Evolutionary conservation across 208 protist species (phyloP).

Genomic region (Leishmania tropica): DNA sequence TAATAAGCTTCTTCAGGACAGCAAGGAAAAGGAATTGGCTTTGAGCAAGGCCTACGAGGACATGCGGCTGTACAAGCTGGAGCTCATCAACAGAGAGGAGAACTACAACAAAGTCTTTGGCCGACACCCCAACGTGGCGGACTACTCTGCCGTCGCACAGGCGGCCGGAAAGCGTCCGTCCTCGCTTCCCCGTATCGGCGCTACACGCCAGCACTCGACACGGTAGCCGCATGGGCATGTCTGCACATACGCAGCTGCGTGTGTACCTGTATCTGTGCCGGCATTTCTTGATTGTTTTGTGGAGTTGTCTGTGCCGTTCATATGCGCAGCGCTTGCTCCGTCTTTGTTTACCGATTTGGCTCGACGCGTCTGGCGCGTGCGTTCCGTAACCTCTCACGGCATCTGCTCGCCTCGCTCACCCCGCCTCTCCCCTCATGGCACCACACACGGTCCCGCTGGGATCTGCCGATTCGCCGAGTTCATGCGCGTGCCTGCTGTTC

Average conservation of each 20-base stretch:
- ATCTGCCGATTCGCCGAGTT: neutral
- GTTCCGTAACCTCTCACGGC: constrained; percentile 1
- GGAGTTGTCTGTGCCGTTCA: neutral
- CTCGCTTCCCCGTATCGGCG: constrained; percentile 13
- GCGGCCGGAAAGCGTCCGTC: neutral
- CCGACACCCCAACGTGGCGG: constrained; percentile 60
- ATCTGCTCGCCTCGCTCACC: constrained; percentile 9
- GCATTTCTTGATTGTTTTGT: constrained; percentile 2
- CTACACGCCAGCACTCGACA: constrained; percentile 15
- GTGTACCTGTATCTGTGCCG: neutral
- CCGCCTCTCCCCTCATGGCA: neutral
- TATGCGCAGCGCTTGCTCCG: neutral
- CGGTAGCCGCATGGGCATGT: neutral
- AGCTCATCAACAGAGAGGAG: constrained; percentile 95
- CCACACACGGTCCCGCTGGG: neutral
- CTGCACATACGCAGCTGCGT: neutral
- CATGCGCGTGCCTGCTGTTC: neutral
- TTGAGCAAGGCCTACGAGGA: constrained; percentile 86
- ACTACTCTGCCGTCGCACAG: constrained; percentile 26
- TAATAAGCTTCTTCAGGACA: constrained; percentile 84
- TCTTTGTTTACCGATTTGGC: neutral
- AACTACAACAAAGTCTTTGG: constrained; percentile 95
- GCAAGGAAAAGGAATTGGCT: constrained; percentile 65
- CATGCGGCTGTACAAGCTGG: constrained; percentile 93
- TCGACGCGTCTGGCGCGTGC: neutral